Base-by-base conservation (phyloP, 2,329 filamentous ascomycete species). In the Myriangium duriaei region DNA sequence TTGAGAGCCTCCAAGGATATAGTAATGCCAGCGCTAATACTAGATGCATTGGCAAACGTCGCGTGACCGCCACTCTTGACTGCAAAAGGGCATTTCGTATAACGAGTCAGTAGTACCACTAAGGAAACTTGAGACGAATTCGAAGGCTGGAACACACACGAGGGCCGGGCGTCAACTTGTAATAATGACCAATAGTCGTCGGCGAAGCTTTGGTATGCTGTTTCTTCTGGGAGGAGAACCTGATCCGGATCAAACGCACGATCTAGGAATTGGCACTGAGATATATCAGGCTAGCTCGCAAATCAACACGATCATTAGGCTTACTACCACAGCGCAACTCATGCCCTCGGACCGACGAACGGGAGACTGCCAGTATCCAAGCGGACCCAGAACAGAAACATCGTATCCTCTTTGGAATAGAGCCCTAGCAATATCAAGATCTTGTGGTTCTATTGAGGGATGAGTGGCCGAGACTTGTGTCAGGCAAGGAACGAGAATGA, bases 61-160 rank as follows among this genome's bases (percentile, higher is more conserved):
- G 47, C 40, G 34, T 54, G 51, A 5, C 53, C 53, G 7, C 52
- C 53, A 29, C 45, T 46, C 34, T 47, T 47, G 4, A 53, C 46
- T n/a, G 51, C 52, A 32, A 55, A 54, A 2, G 40, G 43, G 37
- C 49, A 37, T 13, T 15, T 37, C 4, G 35, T 37, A 14, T 30
- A 17, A 1, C 35, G 26, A 10, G 35, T 30, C n/a, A 37, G 30
- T 11, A 37, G 28, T 6, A 37, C 17, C 12, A 29, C 19, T 7
- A 37, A 15, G 11, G 35, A 30, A 2, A 37, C 35, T 11, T 26
- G 26, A 11, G 30, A 26, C 11, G 35, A 26, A 14, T 37, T 31
- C 26, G 30, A 26, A 11, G 35, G 35, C 26, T 29, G 7, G 28
- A 37, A 37, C 9, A 37, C 28, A 31, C 35, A 37, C 14, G 35